These are phyloP conservation scores for Curvularia verruculosa DNA, from an alignment of 2,329 filamentous ascomycete species.

Conservation along the genomic window DNA sequence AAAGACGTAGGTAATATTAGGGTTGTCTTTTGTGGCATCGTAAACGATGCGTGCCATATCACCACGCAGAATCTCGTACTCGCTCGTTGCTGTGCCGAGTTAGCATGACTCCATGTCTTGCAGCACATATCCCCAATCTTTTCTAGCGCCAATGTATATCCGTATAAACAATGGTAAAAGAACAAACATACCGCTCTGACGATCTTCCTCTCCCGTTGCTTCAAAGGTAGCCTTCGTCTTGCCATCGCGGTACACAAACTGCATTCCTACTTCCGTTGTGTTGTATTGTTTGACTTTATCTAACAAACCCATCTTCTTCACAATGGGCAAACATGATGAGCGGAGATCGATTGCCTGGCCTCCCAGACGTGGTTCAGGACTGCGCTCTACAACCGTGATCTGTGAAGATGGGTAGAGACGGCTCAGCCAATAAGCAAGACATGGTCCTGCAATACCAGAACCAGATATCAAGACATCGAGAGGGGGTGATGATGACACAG, in stretches of 20 bases:
- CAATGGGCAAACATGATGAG: constrained; percentile 57
- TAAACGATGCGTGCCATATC: constrained; percentile 61
- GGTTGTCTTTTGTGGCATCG: constrained; percentile 44
- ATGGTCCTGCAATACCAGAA: constrained; percentile 41
- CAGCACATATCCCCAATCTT: background rate
- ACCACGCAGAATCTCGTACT: constrained; percentile 66
- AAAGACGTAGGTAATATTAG: constrained; percentile 45
- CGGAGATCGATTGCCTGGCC: constrained; percentile 64
- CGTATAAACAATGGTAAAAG: constrained; percentile 44
- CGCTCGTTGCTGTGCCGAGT: constrained; percentile 53
- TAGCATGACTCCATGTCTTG: background rate
- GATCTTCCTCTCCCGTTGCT: constrained; percentile 31
- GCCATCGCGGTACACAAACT: constrained; percentile 43
- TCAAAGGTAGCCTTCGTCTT: constrained; percentile 30
- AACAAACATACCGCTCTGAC: constrained; percentile 25
- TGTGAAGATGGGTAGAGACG: constrained; percentile 36
- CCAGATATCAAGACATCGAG: constrained; percentile 38
- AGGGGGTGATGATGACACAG: background rate
- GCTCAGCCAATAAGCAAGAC: constrained; percentile 60
- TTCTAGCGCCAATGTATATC: background rate
- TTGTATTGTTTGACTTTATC: constrained; percentile 46
- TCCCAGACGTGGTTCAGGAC: constrained; percentile 50
- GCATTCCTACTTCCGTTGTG: constrained; percentile 58
- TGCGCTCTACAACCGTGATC: constrained; percentile 53
- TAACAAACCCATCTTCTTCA: constrained; percentile 60